Evolutionary conservation across 139 green algal genomes (phyloP).

Genomic region (Chlamydomonas schloesseri): DNA sequence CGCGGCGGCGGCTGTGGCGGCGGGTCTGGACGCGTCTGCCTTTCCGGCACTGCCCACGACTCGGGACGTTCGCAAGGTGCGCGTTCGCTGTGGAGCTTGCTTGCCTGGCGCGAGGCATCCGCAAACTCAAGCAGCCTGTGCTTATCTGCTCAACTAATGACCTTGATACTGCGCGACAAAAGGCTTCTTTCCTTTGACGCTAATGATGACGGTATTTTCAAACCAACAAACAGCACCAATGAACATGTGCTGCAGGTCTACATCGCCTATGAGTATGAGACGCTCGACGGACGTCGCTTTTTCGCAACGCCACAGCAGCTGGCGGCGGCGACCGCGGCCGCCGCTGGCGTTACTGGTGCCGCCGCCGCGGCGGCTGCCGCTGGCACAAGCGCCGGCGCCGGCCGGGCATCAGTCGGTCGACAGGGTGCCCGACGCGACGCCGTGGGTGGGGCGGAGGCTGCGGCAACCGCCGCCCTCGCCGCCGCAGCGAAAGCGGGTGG

Average conservation of each 20-base stretch:
- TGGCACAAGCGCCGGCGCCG: background rate
- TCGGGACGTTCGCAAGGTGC: background rate
- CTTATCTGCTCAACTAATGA: no score
- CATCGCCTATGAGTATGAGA: constrained; percentile 40
- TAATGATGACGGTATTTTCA: no score
- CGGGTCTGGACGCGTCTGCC: background rate
- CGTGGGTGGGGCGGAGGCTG: background rate
- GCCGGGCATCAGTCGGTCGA: background rate
- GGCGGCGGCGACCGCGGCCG: background rate
- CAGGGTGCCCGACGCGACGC: background rate
- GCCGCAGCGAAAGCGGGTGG: no score
- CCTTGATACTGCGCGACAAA: no score
- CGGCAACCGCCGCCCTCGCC: background rate
- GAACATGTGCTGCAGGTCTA: no score
- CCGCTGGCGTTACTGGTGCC: background rate
- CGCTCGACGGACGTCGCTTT: constrained; percentile 43
- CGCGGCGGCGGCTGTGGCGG: background rate
- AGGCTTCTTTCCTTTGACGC: no score
- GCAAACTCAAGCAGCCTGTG: no score
- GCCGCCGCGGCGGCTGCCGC: background rate
- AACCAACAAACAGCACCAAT: no score
- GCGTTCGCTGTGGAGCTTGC: background rate
- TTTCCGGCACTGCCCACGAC: background rate
- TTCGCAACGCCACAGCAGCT: constrained; percentile 42
- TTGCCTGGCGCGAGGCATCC: no score